These are phyloP conservation scores for Erysiphe pulchra DNA, from an alignment of 2,329 filamentous ascomycete genomes.

Conservation along the genomic window DNA sequence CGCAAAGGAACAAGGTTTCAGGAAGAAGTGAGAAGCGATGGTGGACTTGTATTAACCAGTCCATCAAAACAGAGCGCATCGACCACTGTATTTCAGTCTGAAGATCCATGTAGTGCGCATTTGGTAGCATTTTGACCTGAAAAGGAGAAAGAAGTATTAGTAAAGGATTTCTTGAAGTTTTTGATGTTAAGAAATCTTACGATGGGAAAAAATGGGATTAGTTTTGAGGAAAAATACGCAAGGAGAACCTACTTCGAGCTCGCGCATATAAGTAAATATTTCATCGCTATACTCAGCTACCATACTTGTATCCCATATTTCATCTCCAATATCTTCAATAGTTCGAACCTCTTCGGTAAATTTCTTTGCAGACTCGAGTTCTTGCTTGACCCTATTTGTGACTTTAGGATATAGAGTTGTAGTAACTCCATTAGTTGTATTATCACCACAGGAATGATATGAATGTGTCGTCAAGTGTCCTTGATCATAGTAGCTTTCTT, in stretches of 20 bases:
- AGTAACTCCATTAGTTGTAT: slow-evolving; percentile 37
- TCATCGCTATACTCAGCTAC: slow-evolving; percentile 91
- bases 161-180: not conserved
- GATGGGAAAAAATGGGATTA: not conserved
- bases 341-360: slow-evolving; percentile 16
- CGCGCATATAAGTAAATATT: slow-evolving; percentile 78
- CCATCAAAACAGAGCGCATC: slow-evolving; percentile 91
- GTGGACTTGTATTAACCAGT: slow-evolving; percentile 95
- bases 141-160: slow-evolving; percentile 8
- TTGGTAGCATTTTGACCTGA: slow-evolving; percentile 58
- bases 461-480: slow-evolving; percentile 54
- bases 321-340: slow-evolving; percentile 60
- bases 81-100: slow-evolving; percentile 98
- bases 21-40: slow-evolving; percentile 72
- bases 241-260: slow-evolving; percentile 42
- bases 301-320: slow-evolving; percentile 88
- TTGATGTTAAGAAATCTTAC: slow-evolving; percentile 2
- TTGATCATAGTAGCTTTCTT: slow-evolving; percentile 40
- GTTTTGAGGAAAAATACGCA: not conserved
- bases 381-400: slow-evolving; percentile 40
- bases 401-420: slow-evolving; percentile 47
- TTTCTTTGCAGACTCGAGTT: slow-evolving; percentile 35
- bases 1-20: slow-evolving; percentile 80
- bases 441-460: slow-evolving; percentile 48
- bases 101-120: slow-evolving; percentile 85